Evolutionary conservation across 805 yeast genomes (phyloP).

Genomic region (Teunomyces panamensis): DNA sequence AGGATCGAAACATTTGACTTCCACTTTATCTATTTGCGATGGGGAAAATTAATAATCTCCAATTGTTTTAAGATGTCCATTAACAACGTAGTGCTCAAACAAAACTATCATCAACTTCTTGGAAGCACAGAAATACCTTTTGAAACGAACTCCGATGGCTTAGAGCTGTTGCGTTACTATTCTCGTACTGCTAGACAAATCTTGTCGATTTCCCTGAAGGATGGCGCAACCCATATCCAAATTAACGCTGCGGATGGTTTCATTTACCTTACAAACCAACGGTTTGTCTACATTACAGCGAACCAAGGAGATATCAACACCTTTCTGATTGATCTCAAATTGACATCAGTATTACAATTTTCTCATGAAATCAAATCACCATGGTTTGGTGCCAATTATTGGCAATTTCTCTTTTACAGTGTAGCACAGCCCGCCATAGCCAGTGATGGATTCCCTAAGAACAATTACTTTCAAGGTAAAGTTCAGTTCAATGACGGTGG

Average conservation of each 20-base stretch:
- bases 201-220: conserved; percentile 22
- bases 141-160: conserved; percentile 16
- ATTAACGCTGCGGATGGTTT: conserved; percentile 38
- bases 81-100: conserved; percentile 20
- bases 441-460: conserved; percentile 39
- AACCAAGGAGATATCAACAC: conserved; percentile 42
- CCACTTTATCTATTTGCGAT: background rate
- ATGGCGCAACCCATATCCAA: conserved; percentile 12
- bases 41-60: background rate
- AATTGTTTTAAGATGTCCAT: conserved; percentile 22
- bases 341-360: conserved; percentile 28
- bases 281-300: conserved; percentile 39
- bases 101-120: conserved; percentile 10
- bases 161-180: conserved; percentile 14
- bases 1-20: conserved; percentile 11
- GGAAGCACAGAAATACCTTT: conserved; percentile 15
- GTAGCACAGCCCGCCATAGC: conserved; percentile 29
- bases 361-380: conserved; percentile 44
- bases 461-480: conserved; percentile 35
- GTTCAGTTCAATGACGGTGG: conserved; percentile 50
- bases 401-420: conserved; percentile 41
- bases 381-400: conserved; percentile 54
- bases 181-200: conserved; percentile 26
- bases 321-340: conserved; percentile 34
- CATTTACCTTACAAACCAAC: conserved; percentile 38